A percentile compares a stretch with the other conserved stretches of the same genome.
These are phyloP conservation scores for Ceratocystis papillata DNA, from an alignment of 2,329 filamentous ascomycete species.

Conservation along the genomic window DNA sequence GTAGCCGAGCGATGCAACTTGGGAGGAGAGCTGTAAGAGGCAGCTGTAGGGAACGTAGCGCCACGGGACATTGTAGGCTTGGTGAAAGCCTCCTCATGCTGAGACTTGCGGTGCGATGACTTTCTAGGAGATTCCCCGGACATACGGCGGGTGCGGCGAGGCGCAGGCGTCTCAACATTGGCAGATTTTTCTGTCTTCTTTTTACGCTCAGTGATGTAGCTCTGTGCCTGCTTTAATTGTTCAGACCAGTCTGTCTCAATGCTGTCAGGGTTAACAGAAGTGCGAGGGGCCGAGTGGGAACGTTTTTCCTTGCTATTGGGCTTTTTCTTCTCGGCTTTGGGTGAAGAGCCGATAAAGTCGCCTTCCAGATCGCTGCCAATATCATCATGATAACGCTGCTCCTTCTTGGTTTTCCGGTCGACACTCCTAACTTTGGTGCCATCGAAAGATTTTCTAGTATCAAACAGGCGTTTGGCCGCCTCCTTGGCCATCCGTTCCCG, in stretches of 20 bases:
- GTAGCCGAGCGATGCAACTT: slow-evolving; percentile 5
- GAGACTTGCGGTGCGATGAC: slow-evolving; percentile 3
- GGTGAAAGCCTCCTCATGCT: background rate
- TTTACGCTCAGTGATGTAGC: background rate
- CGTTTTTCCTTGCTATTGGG: slow-evolving; percentile 7
- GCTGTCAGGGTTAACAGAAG: background rate
- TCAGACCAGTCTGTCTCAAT: background rate
- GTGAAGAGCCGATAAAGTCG: background rate
- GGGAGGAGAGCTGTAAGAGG: background rate
- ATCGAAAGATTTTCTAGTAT: slow-evolving; percentile 3
- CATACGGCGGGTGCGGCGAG: background rate
- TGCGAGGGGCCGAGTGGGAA: background rate
- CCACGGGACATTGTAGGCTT: slow-evolving; percentile 1
- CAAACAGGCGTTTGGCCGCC: slow-evolving; percentile 4
- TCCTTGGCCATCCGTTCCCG: slow-evolving; percentile 30
- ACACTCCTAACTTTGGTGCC: background rate
- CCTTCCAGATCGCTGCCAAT: background rate
- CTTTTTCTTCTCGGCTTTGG: slow-evolving; percentile 6
- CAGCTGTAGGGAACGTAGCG: background rate
- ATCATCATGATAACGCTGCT: background rate
- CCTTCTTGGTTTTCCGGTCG: slow-evolving; percentile 11
- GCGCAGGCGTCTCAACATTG: background rate
- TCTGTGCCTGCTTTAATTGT: background rate
- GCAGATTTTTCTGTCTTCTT: background rate
- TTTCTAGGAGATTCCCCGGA: slow-evolving; percentile 17